Base-by-base conservation (phyloP, 2,329 filamentous ascomycete species). In the Lithohypha guttulata region DNA sequence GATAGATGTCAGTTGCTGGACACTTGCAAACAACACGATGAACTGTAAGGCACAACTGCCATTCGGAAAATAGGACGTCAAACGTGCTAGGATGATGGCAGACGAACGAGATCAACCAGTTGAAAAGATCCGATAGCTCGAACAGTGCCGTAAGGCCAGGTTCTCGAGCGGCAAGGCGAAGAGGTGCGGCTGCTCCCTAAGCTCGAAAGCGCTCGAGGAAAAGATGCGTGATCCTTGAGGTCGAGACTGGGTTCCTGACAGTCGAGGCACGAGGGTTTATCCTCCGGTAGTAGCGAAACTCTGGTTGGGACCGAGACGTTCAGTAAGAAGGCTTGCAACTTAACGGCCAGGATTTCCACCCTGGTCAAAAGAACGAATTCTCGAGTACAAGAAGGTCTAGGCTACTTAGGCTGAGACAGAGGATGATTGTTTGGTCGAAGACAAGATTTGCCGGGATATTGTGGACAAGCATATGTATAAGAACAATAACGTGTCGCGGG, bases 31-130 rank as follows among this genome's bases (percentile, higher is more conserved):
- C 26, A 33, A 31, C 15, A n/a, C 28, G 34, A 28, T 34, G 25
- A 27, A 26, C 20, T 37, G 26, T 37, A 36, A 41, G 25, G 20
- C 34, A 30, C 29, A 35, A 21, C 19, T 34, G 29, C 36, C 41
- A 40, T 22, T 40, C 36, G 31, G 37, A 33, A 18, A 43, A 40
- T 35, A 36, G 25, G 31, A 26, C 20, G 25, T 25, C 40, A 42
- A 43, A 34, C 33, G 39, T 41, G 40, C 42, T 43, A 40, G 39
- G 38, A 41, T 26, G 36, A 29, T 34, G 31, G 38, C 32, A 37
- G 29, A 41, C 32, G 34, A 40, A 36, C 27, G 34, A 31, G 34
- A 33, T 41, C 43, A 43, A 39, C 32, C 34, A 37, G 30, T 33
- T 21, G 23, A 37, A 29, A 23, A 37, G 34, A 28, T 37, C 23